Base-by-base conservation (phyloP, 2,329 filamentous ascomycete genomes). In the Scedosporium aurantiacum region DNA sequence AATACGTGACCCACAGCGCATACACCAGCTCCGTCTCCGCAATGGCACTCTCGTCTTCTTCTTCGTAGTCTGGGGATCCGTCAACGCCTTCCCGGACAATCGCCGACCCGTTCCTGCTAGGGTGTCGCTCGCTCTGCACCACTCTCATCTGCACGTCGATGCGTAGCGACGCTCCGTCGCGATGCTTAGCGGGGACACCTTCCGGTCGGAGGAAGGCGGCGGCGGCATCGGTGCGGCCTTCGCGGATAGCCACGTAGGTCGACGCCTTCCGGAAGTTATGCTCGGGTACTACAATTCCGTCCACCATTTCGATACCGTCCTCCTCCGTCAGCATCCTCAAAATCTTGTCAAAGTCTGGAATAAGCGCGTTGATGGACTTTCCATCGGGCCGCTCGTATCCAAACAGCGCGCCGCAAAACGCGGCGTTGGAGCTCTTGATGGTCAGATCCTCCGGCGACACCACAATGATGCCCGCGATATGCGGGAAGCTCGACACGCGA, bases 71-170 rank as follows among this genome's bases (percentile, higher is more conserved):
- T 7, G 50, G 27, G 23, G 50, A 54, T 16, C 23, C 81, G 57
- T 82, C 81, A 60, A 78, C 82, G 45, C 76, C 74, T 70, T 91
- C 86, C 60, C 83, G 78, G n/a, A 14, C 10, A 12, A 87, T 82
- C 2, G 85, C 82, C 65, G 87, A 78, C 62, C 87, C 82, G 60
- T 82, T 80, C 63, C 84, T 78, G 60, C 80, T 79, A 2, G 79
- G 74, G 62, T 85, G 83, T 66, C 86, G 87, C 67, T 93, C 91
- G 71, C 90, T 96, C 75, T 93, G 91, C 16, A 97, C 92, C 25
- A 99, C 91, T 40, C 94, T 86, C 88, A 99, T 91, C 74, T 99
- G 94, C 32, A 97, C 86, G 71, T 99, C 94, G 41, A 99, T 90
- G 73, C 91, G 93, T 65, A 99, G 87, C 64, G 94, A 90, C 0